These are phyloP conservation scores for Botrytis elliptica DNA, from an alignment of 2,329 filamentous ascomycete genomes.

Conservation along the genomic window DNA sequence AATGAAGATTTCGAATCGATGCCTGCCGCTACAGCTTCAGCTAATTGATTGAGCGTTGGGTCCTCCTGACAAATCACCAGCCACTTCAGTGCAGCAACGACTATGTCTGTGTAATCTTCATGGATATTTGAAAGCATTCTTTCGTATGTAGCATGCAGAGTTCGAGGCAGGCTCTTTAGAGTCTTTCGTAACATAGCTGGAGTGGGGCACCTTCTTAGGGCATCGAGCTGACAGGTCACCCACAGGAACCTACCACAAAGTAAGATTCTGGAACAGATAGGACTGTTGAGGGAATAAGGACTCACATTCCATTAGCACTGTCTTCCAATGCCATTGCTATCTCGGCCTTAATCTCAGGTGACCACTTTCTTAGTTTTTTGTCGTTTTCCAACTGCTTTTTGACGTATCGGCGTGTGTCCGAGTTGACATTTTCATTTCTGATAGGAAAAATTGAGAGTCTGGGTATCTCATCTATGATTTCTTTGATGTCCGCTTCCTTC, in stretches of 20 bases:
- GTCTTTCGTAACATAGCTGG: background rate
- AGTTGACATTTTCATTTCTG: background rate
- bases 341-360: background rate
- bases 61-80: background rate
- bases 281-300: background rate
- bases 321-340: background rate
- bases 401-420: background rate
- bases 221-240: conserved; percentile 4
- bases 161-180: conserved; percentile 1
- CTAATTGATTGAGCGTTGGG: background rate
- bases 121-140: background rate
- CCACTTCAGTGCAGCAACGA: background rate
- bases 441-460: background rate
- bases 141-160: background rate
- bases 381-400: background rate
- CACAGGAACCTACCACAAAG: background rate
- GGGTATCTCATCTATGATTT: background rate
- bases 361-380: background rate
- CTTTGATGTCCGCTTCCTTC: background rate
- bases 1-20: background rate
- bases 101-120: background rate
- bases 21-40: conserved; percentile 2
- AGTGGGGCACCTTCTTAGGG: background rate
- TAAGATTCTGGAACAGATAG: background rate
- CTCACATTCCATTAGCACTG: conserved; percentile 11